Evolutionary conservation across 805 yeast genomes (phyloP).

Genomic region (Suhomyces faveliae): DNA sequence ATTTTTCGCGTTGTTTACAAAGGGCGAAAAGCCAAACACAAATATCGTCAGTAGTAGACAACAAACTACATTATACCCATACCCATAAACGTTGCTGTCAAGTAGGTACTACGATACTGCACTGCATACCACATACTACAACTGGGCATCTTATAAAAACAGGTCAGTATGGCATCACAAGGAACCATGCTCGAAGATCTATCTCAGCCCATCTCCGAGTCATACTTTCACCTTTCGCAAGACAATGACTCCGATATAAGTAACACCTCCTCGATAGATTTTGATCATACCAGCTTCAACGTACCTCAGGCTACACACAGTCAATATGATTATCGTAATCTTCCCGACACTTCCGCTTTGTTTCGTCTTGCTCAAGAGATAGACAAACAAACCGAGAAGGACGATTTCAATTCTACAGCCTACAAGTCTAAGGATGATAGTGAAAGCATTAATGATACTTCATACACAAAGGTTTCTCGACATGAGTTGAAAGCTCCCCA

Average conservation of each 20-base stretch:
- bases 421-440: background rate
- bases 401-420: background rate
- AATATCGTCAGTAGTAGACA: background rate
- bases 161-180: background rate
- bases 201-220: slow-evolving; percentile 29
- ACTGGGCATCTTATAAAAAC: background rate
- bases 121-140: background rate
- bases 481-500: background rate
- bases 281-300: slow-evolving; percentile 2
- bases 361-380: slow-evolving; percentile 14
- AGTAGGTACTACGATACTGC: background rate
- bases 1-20: slow-evolving; percentile 10
- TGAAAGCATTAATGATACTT: background rate
- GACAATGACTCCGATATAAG: slow-evolving; percentile 18
- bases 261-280: slow-evolving; percentile 10
- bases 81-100: background rate
- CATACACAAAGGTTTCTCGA: background rate
- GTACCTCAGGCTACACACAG: background rate
- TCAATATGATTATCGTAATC: background rate
- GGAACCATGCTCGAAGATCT: slow-evolving; percentile 11
- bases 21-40: slow-evolving; percentile 1
- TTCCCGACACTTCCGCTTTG: slow-evolving; percentile 9
- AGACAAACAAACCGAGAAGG: background rate
- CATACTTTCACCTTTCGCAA: slow-evolving; percentile 28
- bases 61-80: background rate